A percentile compares a stretch with the other conserved stretches of the same genome.
Evolutionary conservation across 73 alveolate species (phyloP).

Genomic region (Tetrahymena thermophila): DNA sequence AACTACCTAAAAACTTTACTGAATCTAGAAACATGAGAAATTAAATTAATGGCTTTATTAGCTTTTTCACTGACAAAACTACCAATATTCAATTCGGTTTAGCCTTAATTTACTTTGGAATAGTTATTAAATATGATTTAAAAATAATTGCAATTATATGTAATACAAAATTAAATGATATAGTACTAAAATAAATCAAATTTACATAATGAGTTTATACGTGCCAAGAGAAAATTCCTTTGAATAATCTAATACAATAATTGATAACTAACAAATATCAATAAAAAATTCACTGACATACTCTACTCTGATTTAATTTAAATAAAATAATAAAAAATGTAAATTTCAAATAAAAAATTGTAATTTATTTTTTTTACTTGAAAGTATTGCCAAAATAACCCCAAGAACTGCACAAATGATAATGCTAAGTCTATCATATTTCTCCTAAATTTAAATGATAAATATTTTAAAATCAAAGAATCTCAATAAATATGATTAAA

Average conservation of each 20-base stretch:
- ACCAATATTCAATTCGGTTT: background rate
- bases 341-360: background rate
- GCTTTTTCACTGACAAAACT: background rate
- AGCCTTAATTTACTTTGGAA: background rate
- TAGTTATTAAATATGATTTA: too few relatives aligned
- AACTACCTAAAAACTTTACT: background rate
- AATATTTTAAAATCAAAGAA: background rate
- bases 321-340: background rate
- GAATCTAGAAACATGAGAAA: background rate
- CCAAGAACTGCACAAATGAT: background rate
- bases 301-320: background rate
- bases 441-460: background rate
- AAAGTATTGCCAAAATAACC: background rate
- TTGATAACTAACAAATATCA: background rate
- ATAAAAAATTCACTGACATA: background rate
- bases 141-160: background rate
- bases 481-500: background rate
- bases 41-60: background rate
- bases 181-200: background rate
- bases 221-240: background rate
- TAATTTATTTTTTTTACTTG: background rate
- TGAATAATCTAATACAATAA: background rate
- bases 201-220: background rate
- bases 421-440: background rate
- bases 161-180: too few relatives aligned